Conservation (phyloP, 1,139 yeast genomes). For the Scheffersomyces illinoinensis region DNA sequence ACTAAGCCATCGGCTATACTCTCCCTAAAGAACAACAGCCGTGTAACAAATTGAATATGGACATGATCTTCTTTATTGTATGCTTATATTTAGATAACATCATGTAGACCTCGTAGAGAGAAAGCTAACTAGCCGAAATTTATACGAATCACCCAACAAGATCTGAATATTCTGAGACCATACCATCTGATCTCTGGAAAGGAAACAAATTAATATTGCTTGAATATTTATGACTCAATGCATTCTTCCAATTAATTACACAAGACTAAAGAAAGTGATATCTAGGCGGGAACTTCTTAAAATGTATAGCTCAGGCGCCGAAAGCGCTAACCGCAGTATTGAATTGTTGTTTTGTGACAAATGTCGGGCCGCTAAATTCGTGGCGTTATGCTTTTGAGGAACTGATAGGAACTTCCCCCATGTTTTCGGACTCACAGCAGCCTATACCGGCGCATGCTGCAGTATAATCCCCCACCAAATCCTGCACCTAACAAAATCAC, state of each 20-base stretch:
- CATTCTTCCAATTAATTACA: no score
- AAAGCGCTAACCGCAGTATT: background rate
- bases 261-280: background rate
- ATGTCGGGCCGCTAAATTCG: background rate
- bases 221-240: background rate
- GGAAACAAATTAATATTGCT: no score
- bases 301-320: background rate
- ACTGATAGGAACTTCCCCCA: background rate
- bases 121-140: no score
- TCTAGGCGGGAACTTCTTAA: background rate
- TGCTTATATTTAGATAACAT: no score
- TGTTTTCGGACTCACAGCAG: background rate
- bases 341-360: background rate
- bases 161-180: background rate
- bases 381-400: background rate
- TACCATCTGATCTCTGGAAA: background rate
- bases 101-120: no score
- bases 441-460: background rate
- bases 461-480: background rate
- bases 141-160: no score
- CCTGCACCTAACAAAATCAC: background rate
- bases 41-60: background rate
- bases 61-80: background rate
- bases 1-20: background rate
- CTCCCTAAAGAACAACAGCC: background rate